Conservation (phyloP, 2,329 filamentous ascomycete species). For the Emergomyces orientalis region DNA sequence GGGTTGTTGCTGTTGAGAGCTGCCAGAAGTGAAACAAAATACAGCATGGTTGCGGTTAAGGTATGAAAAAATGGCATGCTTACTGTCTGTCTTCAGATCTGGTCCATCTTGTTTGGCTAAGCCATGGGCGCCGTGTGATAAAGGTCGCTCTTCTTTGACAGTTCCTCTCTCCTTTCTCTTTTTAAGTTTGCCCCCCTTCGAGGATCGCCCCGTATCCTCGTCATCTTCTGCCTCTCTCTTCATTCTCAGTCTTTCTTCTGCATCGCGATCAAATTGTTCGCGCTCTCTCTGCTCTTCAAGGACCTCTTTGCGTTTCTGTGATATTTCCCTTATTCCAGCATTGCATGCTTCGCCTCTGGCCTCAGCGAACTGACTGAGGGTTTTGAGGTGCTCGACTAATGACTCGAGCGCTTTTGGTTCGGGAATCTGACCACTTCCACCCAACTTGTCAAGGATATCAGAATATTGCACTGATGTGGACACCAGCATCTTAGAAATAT, state of each 20-base stretch:
- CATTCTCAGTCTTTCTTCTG: slow-evolving; percentile 41
- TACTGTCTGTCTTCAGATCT: slow-evolving; percentile 49
- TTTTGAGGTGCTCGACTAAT: slow-evolving; percentile 47
- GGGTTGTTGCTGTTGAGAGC: background rate
- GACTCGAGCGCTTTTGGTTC: slow-evolving; percentile 41
- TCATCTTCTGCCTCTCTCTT: slow-evolving; percentile 39
- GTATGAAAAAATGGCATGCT: slow-evolving; percentile 8
- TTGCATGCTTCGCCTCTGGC: slow-evolving; percentile 50
- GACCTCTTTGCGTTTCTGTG: slow-evolving; percentile 49
- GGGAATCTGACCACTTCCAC: slow-evolving; percentile 39
- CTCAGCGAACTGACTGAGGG: slow-evolving; percentile 49
- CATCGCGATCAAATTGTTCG: slow-evolving; percentile 39
- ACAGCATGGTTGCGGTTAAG: background rate
- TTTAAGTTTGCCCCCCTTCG: slow-evolving; percentile 58
- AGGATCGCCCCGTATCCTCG: slow-evolving; percentile 35
- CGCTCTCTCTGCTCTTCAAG: slow-evolving; percentile 43
- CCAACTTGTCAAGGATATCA: slow-evolving; percentile 48
- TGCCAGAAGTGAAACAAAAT: background rate
- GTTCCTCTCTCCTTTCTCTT: slow-evolving; percentile 64
- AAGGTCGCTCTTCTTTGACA: slow-evolving; percentile 51
- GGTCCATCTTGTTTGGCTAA: slow-evolving; percentile 55
- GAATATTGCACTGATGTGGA: slow-evolving; percentile 45
- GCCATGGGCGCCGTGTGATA: slow-evolving; percentile 54
- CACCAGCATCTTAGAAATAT: slow-evolving; percentile 41
- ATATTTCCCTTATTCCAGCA: slow-evolving; percentile 50